These are phyloP conservation scores for Aspergillus glaucus DNA, from an alignment of 2,329 filamentous ascomycete species.

Conservation along the genomic window DNA sequence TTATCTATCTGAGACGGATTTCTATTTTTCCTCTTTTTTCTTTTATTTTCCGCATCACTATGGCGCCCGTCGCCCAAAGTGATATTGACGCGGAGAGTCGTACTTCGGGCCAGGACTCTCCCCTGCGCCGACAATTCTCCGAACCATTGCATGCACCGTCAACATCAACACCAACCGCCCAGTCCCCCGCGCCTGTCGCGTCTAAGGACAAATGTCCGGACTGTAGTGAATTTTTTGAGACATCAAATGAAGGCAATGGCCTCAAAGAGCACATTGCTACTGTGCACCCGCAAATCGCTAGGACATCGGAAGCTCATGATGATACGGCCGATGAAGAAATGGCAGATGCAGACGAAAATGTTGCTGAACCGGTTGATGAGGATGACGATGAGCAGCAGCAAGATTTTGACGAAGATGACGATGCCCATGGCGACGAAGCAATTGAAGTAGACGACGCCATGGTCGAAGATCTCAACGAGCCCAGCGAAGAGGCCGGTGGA, in stretches of 20 bases:
- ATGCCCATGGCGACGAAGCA: conserved; percentile 12
- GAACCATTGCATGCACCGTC: conserved; percentile 29
- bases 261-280: conserved; percentile 29
- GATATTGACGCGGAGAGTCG: conserved; percentile 31
- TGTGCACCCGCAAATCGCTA: conserved; percentile 27
- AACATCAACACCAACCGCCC: conserved; percentile 30
- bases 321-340: conserved; percentile 16
- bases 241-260: conserved; percentile 20
- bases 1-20: neutral
- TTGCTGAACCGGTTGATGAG: conserved; percentile 13
- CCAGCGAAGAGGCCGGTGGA: conserved; percentile 9
- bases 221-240: conserved; percentile 31
- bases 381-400: conserved; percentile 12
- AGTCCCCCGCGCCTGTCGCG: conserved; percentile 25
- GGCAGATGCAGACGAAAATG: conserved; percentile 12
- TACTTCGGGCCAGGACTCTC: conserved; percentile 32
- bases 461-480: conserved; percentile 10
- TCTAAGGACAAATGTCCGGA: conserved; percentile 28
- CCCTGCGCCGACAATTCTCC: conserved; percentile 34
- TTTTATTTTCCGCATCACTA: conserved; percentile 10
- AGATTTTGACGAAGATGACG: conserved; percentile 10
- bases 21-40: neutral
- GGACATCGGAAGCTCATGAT: conserved; percentile 17
- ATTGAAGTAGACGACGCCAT: neutral
- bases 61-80: conserved; percentile 28